Conservation (phyloP, 2,329 filamentous ascomycete genomes). For the Talaromyces amestolkiae region DNA sequence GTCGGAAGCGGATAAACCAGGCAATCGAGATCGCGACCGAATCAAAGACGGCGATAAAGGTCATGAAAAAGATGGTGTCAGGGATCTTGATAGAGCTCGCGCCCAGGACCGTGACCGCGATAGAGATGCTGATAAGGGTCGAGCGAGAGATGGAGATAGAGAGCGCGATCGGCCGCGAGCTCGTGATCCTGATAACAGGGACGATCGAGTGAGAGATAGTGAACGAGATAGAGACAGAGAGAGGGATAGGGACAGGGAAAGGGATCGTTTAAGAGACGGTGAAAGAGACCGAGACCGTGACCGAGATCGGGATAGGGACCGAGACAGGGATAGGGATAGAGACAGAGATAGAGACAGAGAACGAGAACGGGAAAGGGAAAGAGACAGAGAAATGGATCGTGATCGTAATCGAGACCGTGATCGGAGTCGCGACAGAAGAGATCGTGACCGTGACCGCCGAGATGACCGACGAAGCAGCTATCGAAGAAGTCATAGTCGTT, state of each 20-base stretch:
- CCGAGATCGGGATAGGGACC: constrained; percentile 11
- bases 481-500: constrained; percentile 22
- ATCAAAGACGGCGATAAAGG: constrained; percentile 27
- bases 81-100: constrained; percentile 21
- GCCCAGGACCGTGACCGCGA: constrained; percentile 25
- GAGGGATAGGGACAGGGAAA: constrained; percentile 14
- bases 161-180: constrained; percentile 29
- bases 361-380: neutral
- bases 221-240: constrained; percentile 26
- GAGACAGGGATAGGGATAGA: constrained; percentile 22
- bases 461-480: constrained; percentile 21
- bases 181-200: constrained; percentile 19
- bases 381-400: constrained; percentile 24
- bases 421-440: constrained; percentile 22
- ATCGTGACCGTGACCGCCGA: constrained; percentile 13
- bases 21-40: constrained; percentile 27
- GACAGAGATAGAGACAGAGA: constrained; percentile 21
- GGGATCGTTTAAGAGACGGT: neutral
- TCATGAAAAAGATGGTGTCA: constrained; percentile 19
- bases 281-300: constrained; percentile 21
- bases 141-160: constrained; percentile 13
- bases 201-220: constrained; percentile 21
- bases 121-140: constrained; percentile 14
- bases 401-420: constrained; percentile 22
- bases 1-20: constrained; percentile 20